These are phyloP conservation scores for Tetrapisispora fleetii DNA, from an alignment of 805 yeast species.

Conservation along the genomic window DNA sequence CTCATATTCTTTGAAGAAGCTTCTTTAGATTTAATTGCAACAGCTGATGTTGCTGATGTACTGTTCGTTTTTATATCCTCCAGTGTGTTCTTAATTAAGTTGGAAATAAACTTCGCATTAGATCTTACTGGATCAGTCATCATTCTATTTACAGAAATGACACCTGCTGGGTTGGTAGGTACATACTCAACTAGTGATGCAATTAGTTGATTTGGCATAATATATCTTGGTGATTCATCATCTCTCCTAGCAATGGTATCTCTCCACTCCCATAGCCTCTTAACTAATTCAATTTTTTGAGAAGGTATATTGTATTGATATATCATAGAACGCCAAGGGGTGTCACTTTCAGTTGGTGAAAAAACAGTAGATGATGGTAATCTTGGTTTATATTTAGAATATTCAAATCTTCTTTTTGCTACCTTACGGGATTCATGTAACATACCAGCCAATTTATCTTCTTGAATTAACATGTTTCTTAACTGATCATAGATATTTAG, in stretches of 20 bases:
- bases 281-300: slow-evolving; percentile 45
- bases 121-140: slow-evolving; percentile 48
- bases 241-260: slow-evolving; percentile 60
- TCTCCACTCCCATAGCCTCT: slow-evolving; percentile 70
- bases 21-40: not conserved
- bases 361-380: slow-evolving; percentile 29
- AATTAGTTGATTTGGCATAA: slow-evolving; percentile 75
- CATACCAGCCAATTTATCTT: slow-evolving; percentile 47
- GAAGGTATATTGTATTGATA: slow-evolving; percentile 54
- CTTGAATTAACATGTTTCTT: slow-evolving; percentile 48
- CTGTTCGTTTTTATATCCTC: slow-evolving; percentile 8
- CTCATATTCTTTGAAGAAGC: slow-evolving; percentile 4
- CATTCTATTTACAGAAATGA: slow-evolving; percentile 38
- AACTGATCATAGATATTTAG: slow-evolving; percentile 70
- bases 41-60: not conserved
- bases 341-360: slow-evolving; percentile 43
- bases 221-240: slow-evolving; percentile 77
- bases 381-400: slow-evolving; percentile 50
- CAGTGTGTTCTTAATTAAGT: slow-evolving; percentile 39
- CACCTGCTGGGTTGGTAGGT: slow-evolving; percentile 51
- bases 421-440: slow-evolving; percentile 68
- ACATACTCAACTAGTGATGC: slow-evolving; percentile 47
- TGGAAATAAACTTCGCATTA: slow-evolving; percentile 48
- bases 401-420: slow-evolving; percentile 75
- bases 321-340: slow-evolving; percentile 60